Evolutionary conservation across 2,329 filamentous ascomycete species (phyloP), one percentile per base, ranked within the genome.

Genomic region (Colletotrichum gigasporum): DNA sequence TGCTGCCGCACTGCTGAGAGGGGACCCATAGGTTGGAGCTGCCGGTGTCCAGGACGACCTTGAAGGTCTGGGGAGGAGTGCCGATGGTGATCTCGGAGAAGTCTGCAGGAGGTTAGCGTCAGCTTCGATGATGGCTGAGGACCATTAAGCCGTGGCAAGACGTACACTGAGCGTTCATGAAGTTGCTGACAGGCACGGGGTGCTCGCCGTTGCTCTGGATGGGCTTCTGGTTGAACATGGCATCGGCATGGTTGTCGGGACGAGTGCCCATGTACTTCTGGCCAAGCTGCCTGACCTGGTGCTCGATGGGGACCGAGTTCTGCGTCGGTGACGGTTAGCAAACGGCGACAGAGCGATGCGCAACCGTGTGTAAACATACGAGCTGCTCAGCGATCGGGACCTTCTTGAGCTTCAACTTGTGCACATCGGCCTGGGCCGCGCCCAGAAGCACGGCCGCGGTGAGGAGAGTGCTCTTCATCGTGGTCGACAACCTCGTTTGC

Each of bases 11-110:
- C 75, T 93, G 86, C 61, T 88, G 85, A 22, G 94, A 97, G 37
- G 96, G 96, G 65, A 99, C 94, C 96, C 96, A 99, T 68, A 99
- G 88, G 85, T 99, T 99, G 78, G 96, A 98, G 86, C 94, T 97
- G 73, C 96, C 96, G 26, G 96, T 99, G 80, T 99, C 96, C 69
- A 99, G 91, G 69, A 99, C 91, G 71, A 99, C 96, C 88, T 99
- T 99, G 90, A 99, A 99, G 71, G 83, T 86, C 84, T 99, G 96
- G 32, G 96, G 90, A 69, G 96, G 96, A 50, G 90, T 95, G 69
- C 96, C 96, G 78, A 99, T 88, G 71, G 89, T 87, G 78, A 99
- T 97, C 80, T 97, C 94, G 71, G 95, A 96, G 88, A 97, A 99
- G 86, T 99, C 94, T 96, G 66, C 1, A 10, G 5, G 8, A n/a